Conservation (phyloP, 2,329 filamentous ascomycete species). For the Cryphonectria radicalis region DNA sequence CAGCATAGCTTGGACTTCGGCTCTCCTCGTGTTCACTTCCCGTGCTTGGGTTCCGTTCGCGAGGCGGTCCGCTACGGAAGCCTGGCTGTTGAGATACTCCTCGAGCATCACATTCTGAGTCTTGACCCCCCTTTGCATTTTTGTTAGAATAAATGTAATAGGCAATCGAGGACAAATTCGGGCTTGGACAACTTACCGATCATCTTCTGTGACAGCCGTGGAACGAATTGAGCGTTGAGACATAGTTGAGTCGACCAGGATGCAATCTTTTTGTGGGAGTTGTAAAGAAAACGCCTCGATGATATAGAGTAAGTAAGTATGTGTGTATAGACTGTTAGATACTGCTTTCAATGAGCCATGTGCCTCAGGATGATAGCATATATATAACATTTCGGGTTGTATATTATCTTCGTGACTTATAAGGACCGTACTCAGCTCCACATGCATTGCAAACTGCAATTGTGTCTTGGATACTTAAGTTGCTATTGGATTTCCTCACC, state of each 20-base stretch:
- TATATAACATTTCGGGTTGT: not conserved
- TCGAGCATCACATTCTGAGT: not conserved
- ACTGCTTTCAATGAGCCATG: not conserved
- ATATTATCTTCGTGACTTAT: not conserved
- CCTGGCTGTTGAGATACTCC: not conserved
- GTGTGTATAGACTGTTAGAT: not conserved
- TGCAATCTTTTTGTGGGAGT: not conserved
- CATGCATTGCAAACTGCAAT: not conserved
- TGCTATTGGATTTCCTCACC: too few relatives aligned
- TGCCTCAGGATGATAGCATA: not conserved
- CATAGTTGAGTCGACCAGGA: not conserved
- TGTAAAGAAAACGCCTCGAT: not conserved
- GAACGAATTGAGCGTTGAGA: not conserved
- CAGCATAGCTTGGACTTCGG: not conserved
- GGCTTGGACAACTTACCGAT: not conserved
- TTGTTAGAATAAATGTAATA: not conserved
- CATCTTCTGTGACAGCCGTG: not conserved
- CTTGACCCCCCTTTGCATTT: not conserved
- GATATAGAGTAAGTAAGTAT: not conserved
- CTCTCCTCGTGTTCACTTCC: not conserved
- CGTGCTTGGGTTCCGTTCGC: not conserved
- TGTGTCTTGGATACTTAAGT: not conserved
- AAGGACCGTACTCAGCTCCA: not conserved
- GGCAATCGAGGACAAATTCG: not conserved
- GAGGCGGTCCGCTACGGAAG: not conserved